Evolutionary conservation across 2,329 filamentous ascomycete genomes (phyloP).

Genomic region (Macrophomina pseudophaseolina): DNA sequence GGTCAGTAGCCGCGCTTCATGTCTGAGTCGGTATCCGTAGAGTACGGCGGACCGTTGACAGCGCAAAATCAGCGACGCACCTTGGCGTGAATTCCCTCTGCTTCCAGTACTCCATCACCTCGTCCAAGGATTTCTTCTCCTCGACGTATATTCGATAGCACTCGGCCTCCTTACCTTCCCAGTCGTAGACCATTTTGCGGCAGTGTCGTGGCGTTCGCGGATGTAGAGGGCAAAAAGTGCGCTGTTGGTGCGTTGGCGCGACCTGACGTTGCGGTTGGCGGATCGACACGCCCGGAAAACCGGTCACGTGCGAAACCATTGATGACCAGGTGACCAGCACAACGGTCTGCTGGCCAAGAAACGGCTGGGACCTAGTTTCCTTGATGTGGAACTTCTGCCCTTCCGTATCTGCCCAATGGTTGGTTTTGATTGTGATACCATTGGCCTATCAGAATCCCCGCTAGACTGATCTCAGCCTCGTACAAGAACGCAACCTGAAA

Average conservation of each 20-base stretch:
- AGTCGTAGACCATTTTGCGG: constrained; percentile 39
- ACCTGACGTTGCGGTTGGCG: constrained; percentile 7
- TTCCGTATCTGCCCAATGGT: background rate
- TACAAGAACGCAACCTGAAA: background rate
- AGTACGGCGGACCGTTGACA: constrained; percentile 24
- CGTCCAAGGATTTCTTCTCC: constrained; percentile 73
- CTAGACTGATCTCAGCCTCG: constrained; percentile 1
- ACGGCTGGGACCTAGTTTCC: background rate
- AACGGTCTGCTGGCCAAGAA: background rate
- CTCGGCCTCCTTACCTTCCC: constrained; percentile 69
- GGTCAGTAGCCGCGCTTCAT: constrained; percentile 14
- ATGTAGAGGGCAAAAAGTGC: constrained; percentile 8
- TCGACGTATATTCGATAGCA: constrained; percentile 77
- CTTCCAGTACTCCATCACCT: constrained; percentile 72
- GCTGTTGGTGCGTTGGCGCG: constrained; percentile 20
- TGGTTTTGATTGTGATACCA: background rate
- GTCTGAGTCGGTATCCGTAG: constrained; percentile 25
- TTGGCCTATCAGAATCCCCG: background rate
- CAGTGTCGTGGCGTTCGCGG: background rate
- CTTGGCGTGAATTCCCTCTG: constrained; percentile 72
- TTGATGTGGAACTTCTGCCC: too few species aligned
- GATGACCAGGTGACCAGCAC: background rate
- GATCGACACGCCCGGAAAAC: background rate
- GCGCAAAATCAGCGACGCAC: constrained; percentile 48
- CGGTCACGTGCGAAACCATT: constrained; percentile 1